These are phyloP conservation scores for Aspergillus fischeri DNA, from an alignment of 2,329 filamentous ascomycete genomes.

Conservation along the genomic window DNA sequence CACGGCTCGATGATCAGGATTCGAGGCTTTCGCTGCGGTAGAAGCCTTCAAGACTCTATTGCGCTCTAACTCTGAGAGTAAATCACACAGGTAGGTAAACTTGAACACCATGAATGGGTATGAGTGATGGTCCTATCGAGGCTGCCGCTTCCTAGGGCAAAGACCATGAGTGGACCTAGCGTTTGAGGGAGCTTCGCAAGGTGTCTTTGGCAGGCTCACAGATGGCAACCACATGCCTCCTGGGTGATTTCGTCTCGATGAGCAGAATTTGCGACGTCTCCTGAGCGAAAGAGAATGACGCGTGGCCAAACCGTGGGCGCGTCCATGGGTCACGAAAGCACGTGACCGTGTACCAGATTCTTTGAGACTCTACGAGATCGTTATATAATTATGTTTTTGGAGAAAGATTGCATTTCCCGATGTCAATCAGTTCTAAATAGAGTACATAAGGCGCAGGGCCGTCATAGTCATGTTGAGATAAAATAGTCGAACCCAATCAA, in stretches of 20 bases:
- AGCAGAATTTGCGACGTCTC: background rate
- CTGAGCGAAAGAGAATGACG: background rate
- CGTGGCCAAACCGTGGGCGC: slow-evolving; percentile 11
- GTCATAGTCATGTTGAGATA: background rate
- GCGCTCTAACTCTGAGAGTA: slow-evolving; percentile 65
- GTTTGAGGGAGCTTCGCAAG: background rate
- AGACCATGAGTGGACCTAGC: background rate
- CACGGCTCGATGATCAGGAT: slow-evolving; percentile 46
- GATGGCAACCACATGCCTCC: background rate
- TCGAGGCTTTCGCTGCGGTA: slow-evolving; percentile 23
- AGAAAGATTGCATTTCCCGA: background rate
- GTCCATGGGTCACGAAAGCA: slow-evolving; percentile 33
- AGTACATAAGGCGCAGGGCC: background rate
- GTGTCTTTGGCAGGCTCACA: background rate
- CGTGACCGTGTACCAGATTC: slow-evolving; percentile 18
- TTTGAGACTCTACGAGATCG: background rate
- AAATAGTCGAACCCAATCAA: background rate
- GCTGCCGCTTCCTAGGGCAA: background rate
- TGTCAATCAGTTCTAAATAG: background rate
- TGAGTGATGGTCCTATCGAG: background rate
- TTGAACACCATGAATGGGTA: slow-evolving; percentile 39
- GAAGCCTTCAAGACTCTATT: slow-evolving; percentile 36
- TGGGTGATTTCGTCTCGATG: background rate
- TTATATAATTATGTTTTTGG: background rate
- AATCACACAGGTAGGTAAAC: slow-evolving; percentile 68